phyloP scores from a whole-genome alignment of 495 filamentous ascomycete genomes.

The Talaromyces wortmannii region DNA sequence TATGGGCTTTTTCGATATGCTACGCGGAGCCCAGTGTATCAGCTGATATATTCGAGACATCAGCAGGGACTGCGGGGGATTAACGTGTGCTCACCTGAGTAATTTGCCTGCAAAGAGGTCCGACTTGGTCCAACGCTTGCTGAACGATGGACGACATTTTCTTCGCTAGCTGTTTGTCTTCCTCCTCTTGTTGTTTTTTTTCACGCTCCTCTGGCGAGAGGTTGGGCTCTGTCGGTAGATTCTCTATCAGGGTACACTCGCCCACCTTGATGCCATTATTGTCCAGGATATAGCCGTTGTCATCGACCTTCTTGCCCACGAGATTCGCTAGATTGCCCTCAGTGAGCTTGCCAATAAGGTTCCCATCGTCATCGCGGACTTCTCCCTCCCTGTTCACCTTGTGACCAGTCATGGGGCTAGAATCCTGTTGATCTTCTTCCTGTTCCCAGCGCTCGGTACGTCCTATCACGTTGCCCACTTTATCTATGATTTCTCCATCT shows the following conservation, averaged over 20 bases:
- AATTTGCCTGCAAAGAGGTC: slow-evolving; percentile 75
- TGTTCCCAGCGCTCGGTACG: slow-evolving; percentile 69
- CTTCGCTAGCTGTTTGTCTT: slow-evolving; percentile 59
- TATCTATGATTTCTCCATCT: slow-evolving; percentile 72
- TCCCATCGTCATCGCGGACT: slow-evolving; percentile 66
- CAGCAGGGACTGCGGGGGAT: slow-evolving; percentile 16
- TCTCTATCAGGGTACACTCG: slow-evolving; percentile 63
- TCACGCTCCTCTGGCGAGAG: slow-evolving; percentile 29
- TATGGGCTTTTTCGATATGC: slow-evolving; percentile 69
- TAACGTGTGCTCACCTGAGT: no score
- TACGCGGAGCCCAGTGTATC: slow-evolving; percentile 24
- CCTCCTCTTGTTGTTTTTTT: slow-evolving; percentile 43
- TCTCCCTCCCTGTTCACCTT: slow-evolving; percentile 72
- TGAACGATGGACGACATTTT: slow-evolving; percentile 65
- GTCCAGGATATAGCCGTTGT: slow-evolving; percentile 71
- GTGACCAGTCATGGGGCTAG: slow-evolving; percentile 62
- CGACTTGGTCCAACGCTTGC: slow-evolving; percentile 69
- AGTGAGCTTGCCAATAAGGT: slow-evolving; percentile 67
- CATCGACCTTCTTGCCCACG: slow-evolving; percentile 66
- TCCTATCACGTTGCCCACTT: slow-evolving; percentile 65
- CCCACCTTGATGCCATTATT: slow-evolving; percentile 65
- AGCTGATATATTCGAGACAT: background rate
- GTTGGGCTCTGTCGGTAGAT: slow-evolving; percentile 37
- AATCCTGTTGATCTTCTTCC: slow-evolving; percentile 50
- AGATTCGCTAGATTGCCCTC: slow-evolving; percentile 58